Evolutionary conservation across 2,329 filamentous ascomycete species (phyloP), one percentile per base, ranked within the genome.

Genomic region (Didymella exigua): DNA sequence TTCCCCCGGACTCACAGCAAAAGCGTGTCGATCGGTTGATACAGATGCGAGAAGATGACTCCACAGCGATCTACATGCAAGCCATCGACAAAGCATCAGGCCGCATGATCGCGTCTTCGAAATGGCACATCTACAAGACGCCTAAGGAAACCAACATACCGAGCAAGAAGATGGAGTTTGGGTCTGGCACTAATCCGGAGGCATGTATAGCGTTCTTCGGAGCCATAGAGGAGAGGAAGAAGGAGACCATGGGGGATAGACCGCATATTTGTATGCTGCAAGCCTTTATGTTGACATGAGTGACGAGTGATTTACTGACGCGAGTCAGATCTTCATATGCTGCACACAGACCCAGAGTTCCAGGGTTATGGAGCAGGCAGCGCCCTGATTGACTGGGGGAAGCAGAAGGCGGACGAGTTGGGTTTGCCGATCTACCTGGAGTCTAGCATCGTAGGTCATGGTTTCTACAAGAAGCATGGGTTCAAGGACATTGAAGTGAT

Each of bases 41-140:
- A 11, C 38, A 52, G 19, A 45, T 41, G 36, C 48, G 49, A 2
- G 36, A 45, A 4, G 40, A 52, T 14, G 44, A 56, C 11, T 36
- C 46, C 3, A 60, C 60, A 5, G 42, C 33, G 0, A 31, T 44
- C 5, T 68, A 63, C 24, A 27, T 69, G 4, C 65, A 72, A 49
- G 66, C 60, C 27, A 59, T 68, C 16, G 66, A 73, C 34, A 59
- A 63, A 41, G 61, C 61, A 4, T 62, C 61, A 1, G 56, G 55
- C 7, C 58, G 68, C n/a, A 62, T 69, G 46, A 61, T 70, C 4
- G 68, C 68, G 1, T 68, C 66, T 29, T 60, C 69, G 1, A 70
- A 72, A 42, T 73, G 68, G 68, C 56, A 67, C 37, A 34, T 74
- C 10, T 69, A 67, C 52, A 49, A 61, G 8, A 66, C 66, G 0